phyloP scores from a whole-genome alignment of 441 rosid species.

The Capsella rubella region DNA sequence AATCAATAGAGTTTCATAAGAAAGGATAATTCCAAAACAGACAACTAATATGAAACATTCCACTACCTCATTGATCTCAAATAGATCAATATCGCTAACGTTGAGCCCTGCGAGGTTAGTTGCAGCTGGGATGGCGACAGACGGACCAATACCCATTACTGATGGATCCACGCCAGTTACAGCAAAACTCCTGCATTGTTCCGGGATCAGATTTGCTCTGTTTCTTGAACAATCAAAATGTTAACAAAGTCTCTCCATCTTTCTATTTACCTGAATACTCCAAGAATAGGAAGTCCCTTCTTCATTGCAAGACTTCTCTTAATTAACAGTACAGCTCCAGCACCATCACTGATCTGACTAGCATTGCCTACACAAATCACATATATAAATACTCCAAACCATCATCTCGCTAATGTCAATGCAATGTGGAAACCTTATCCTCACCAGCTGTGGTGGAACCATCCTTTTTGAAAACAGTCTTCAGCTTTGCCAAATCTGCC shows the following conservation, averaged over 20 bases:
- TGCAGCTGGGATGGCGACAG: conserved; percentile 77
- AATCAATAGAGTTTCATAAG: background rate
- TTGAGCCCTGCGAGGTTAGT: conserved; percentile 65
- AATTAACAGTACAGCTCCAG: conserved; percentile 82
- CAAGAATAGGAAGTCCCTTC: conserved; percentile 76
- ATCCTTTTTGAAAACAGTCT: conserved; percentile 65
- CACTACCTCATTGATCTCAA: conserved; percentile 76
- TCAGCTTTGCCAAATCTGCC: conserved; percentile 67
- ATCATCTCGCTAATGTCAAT: background rate
- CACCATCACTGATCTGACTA: conserved; percentile 84
- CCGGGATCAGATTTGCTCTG: background rate
- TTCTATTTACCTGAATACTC: conserved; percentile 63
- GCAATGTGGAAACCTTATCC: conserved; percentile 14
- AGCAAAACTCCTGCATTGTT: conserved; percentile 63
- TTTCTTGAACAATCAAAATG: background rate
- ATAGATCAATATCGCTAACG: conserved; percentile 59
- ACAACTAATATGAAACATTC: background rate
- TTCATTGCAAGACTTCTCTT: conserved; percentile 69
- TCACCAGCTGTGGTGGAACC: conserved; percentile 80
- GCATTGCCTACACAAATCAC: conserved; percentile 61
- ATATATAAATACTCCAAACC: background rate
- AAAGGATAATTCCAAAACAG: background rate
- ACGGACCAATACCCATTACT: conserved; percentile 81
- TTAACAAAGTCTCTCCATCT: background rate
- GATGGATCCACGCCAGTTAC: conserved; percentile 79